These are phyloP conservation scores for Pecoramyces ruminantium DNA, from an alignment of 192 early-diverging fungal species.

Conservation along the genomic window DNA sequence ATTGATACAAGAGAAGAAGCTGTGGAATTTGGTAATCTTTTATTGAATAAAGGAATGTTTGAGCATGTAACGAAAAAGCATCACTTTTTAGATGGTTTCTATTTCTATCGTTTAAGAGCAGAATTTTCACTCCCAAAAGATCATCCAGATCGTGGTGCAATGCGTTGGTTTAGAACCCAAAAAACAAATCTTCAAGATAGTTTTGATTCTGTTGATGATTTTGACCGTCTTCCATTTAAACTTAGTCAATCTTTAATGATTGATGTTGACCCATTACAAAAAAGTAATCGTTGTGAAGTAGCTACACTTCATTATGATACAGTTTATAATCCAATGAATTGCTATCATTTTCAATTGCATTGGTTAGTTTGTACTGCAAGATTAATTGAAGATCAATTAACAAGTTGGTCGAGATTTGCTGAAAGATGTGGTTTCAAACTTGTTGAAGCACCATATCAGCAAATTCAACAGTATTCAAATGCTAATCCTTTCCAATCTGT, in stretches of 20 bases:
- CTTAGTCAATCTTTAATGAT: constrained; percentile 54
- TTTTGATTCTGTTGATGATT: not conserved
- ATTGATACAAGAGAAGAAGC: constrained; percentile 61
- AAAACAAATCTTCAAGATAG: constrained; percentile 1
- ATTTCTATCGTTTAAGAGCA: constrained; percentile 61
- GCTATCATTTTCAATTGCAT: constrained; percentile 85
- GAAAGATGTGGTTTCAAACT: constrained; percentile 76
- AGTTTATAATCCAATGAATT: constrained; percentile 66
- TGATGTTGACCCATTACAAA: constrained; percentile 66
- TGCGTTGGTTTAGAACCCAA: constrained; percentile 25
- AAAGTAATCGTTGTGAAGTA: constrained; percentile 59
- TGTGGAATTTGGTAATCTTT: constrained; percentile 53
- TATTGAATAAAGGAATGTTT: constrained; percentile 61
- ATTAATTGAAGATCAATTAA: constrained; percentile 71
- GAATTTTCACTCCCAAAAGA: constrained; percentile 18
- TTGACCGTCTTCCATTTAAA: constrained; percentile 15
- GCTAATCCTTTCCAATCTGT: constrained; percentile 77
- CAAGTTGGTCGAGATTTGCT: constrained; percentile 57
- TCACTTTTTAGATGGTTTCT: constrained; percentile 71
- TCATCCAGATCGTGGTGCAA: not conserved
- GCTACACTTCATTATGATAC: constrained; percentile 82
- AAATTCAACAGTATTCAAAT: constrained; percentile 46
- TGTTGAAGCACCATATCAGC: constrained; percentile 72
- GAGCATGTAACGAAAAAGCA: constrained; percentile 30
- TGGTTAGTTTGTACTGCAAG: constrained; percentile 89